Conservation (phyloP, 441 rosid genomes). For the Bocquillonia castaneifolia region DNA sequence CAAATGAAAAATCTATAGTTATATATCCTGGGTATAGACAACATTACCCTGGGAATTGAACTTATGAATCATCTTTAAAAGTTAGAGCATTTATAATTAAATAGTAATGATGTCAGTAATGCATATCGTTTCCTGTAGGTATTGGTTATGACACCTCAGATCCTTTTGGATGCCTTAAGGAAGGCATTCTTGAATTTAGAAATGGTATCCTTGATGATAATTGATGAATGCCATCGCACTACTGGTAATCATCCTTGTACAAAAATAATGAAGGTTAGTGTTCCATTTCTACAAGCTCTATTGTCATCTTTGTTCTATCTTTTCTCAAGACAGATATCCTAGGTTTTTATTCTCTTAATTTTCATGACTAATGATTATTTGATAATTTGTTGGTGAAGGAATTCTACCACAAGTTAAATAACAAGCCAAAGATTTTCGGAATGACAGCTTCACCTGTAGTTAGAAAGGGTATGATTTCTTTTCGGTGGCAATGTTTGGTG, state of each 20-base stretch:
- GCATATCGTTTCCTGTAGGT: conserved; percentile 39
- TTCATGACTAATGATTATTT: background rate
- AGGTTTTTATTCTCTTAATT: background rate
- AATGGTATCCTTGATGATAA: conserved; percentile 53
- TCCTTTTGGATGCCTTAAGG: conserved; percentile 70
- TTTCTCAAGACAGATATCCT: background rate
- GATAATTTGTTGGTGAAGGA: conserved; percentile 46
- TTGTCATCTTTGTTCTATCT: conserved; percentile 6
- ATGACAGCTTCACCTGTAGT: conserved; percentile 66
- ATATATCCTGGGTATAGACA: background rate
- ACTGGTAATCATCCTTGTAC: conserved; percentile 75
- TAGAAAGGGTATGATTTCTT: conserved; percentile 53
- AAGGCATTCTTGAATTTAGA: conserved; percentile 59
- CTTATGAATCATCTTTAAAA: background rate
- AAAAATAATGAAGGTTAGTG: conserved; percentile 70
- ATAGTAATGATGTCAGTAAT: background rate
- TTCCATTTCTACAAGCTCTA: conserved; percentile 13
- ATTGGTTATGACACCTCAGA: conserved; percentile 90
- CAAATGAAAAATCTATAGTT: background rate
- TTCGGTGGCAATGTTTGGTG: background rate
- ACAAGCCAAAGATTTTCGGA: conserved; percentile 88
- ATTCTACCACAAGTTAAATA: conserved; percentile 51
- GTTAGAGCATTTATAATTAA: background rate
- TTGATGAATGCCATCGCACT: conserved; percentile 89
- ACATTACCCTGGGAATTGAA: background rate